Evolutionary conservation across 2,329 filamentous ascomycete species (phyloP), one percentile per base, ranked within the genome.

Genomic region (Alternaria arbusti): DNA sequence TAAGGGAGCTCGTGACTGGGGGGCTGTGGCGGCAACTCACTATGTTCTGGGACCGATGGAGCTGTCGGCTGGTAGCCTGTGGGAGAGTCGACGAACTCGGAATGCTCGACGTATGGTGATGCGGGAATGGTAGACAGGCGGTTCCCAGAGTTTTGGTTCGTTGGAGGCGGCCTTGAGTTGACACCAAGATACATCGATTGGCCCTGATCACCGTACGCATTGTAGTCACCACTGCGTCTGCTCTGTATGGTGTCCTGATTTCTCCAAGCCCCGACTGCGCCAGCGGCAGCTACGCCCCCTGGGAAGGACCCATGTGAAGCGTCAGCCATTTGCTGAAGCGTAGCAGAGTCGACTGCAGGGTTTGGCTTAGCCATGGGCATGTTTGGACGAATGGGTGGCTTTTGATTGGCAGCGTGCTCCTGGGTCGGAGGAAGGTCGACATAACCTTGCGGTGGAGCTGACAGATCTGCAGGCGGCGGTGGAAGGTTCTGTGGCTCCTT

Each of bases 341-440:
- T 98, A 1, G 89, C 89, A 70, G 86, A 87, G 25, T 96, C 97
- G 78, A 98, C 89, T 22, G 93, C 90, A 70, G 91, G 94, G 70
- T 93, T 96, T 55, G 92, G 93, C 67, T 89, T 89, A 66, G 92
- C 90, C 72, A 95, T 84, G 75, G 93, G 90, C 61, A 92, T 88
- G 70, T 91, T 89, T 0, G 92, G 92, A 65, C 88, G 88, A 63
- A 87, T 89, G 1, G 85, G 84, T 6, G 94, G 94, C 52, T 88
- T 86, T 55, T 90, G 87, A 64, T 91, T 88, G 12, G 94, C 88
- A 40, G 86, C 86, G 78, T 97, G 93, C 51, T 89, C 87, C 77
- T 97, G 95, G 11, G 88, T 89, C 4, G 95, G 95, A 1, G 95
- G 94, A 6, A 86, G 84, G 6, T 87, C 88, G 20, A 97, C 93